Base-by-base conservation (phyloP, 805 yeast genomes). In the Myxozyma udenii region DNA sequence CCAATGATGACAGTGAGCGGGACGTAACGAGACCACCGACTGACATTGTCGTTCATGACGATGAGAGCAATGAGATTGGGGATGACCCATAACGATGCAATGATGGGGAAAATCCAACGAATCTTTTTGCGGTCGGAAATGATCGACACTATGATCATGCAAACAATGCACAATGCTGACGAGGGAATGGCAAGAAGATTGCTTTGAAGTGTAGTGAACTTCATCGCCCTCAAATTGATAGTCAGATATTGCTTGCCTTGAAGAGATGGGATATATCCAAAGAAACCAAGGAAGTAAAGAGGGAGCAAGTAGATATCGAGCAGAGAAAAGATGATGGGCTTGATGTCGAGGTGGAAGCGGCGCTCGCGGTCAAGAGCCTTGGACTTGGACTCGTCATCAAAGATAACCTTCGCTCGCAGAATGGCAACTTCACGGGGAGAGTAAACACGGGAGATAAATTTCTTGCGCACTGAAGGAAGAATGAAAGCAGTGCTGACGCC, bases 161-260 rank as follows among this genome's bases (percentile, higher is more conserved):
- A 64, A 43, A 47, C 46, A 25, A 56, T 68, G 51, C 44, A 56
- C 3, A 64, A 48, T 12, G 58, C 41, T 18, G 55, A 24, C 72
- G 71, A 71, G 2, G 85, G 85, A 46, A 80, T 80, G 28, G 78
- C 68, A 32, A 81, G 66, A 36, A 78, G 66, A 58, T 79, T 80
- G 25, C 77, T 73, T 32, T 74, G 68, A 57, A 79, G 73, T 0
- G 83, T 76, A 16, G 71, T 61, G 64, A 77, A 81, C 0, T 82
- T 79, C 64, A 80, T 63, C 25, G 64, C 58, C 55, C 70, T 74
- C 60, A 80, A 66, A 2, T 75, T 71, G 48, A 81, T 63, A 0
- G 83, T 78, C 62, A 80, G 46, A 19, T 54, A 51, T 21, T 39
- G 35, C 41, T 47, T 47, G 16, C 60, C 53, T 23, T 54, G 58